Percentiles rank a stretch among this genome's conserved stretches.
phyloP scores from a whole-genome alignment of 2,329 filamentous ascomycete genomes.

The Knoxdaviesia capensis region DNA sequence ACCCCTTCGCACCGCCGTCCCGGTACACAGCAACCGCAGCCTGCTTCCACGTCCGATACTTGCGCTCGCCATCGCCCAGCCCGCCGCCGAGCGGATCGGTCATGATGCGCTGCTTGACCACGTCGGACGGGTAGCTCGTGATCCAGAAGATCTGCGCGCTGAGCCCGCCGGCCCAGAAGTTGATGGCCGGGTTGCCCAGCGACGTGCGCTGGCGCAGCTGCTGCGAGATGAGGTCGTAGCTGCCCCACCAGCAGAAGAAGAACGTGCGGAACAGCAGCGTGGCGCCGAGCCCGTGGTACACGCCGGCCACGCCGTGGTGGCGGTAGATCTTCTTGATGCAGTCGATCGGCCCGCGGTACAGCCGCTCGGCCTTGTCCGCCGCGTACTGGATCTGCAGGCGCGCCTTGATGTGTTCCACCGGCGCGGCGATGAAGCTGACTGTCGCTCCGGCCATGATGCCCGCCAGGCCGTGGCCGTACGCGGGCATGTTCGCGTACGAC shows the following conservation, averaged over 20 bases:
- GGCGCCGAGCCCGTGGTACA: constrained; percentile 72
- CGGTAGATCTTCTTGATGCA: constrained; percentile 50
- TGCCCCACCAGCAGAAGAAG: constrained; percentile 98
- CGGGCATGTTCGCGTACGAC: constrained; percentile 29
- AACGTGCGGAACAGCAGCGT: constrained; percentile 79
- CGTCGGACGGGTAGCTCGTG: constrained; percentile 76
- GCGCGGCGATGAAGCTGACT: constrained; percentile 81
- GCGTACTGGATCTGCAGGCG: constrained; percentile 88
- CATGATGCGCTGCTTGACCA: constrained; percentile 95
- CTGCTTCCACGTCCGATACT: constrained; percentile 58
- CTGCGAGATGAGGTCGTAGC: constrained; percentile 68
- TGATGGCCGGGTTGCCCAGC: constrained; percentile 60
- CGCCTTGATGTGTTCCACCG: constrained; percentile 89
- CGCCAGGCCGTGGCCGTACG: constrained; percentile 68
- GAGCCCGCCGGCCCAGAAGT: constrained; percentile 93
- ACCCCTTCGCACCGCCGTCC: constrained; percentile 60
- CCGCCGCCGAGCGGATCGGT: constrained; percentile 67
- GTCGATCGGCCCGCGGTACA: constrained; percentile 78
- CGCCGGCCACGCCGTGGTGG: constrained; percentile 55
- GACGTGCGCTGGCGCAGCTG: constrained; percentile 44
- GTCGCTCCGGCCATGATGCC: constrained; percentile 76
- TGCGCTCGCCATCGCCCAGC: constrained; percentile 44
- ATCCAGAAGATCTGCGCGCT: constrained; percentile 92
- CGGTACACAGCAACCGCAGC: constrained; percentile 59
- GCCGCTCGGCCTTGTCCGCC: constrained; percentile 50